Evolutionary conservation across 2,329 filamentous ascomycete species (phyloP).

Genomic region (Falciphora oryzae): DNA sequence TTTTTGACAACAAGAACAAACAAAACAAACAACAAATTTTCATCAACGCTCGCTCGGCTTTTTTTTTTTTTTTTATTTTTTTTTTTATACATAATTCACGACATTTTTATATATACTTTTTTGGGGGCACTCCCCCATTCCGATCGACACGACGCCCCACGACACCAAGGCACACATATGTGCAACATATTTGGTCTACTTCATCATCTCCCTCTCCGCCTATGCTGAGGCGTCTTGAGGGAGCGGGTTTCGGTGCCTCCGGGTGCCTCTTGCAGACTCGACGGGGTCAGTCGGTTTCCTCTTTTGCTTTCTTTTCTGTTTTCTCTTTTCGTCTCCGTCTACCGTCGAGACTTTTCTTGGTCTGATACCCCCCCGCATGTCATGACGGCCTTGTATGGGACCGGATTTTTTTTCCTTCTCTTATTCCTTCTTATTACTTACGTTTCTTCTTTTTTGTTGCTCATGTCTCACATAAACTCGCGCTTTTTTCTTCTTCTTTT

Average conservation of each 20-base stretch:
- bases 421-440: slow-evolving; percentile 4
- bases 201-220: background rate
- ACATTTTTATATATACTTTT: background rate
- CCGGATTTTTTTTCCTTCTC: slow-evolving; percentile 7
- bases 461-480: slow-evolving; percentile 2
- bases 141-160: background rate
- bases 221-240: background rate
- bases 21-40: slow-evolving; percentile 17
- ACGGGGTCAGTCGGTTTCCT: background rate
- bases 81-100: background rate
- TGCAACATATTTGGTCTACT: background rate
- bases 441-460: slow-evolving; percentile 2
- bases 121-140: background rate
- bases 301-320: slow-evolving; percentile 8
- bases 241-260: background rate
- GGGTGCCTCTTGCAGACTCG: background rate
- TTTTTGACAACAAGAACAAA: background rate
- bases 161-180: background rate
- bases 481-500: background rate
- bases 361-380: slow-evolving; percentile 4
- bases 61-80: background rate
- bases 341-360: slow-evolving; percentile 6
- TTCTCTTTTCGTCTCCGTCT: slow-evolving; percentile 7
- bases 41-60: slow-evolving; percentile 7
- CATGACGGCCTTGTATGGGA: background rate